phyloP scores from a whole-genome alignment of 2,329 filamentous ascomycete genomes.

The Fusarium nisikadoi region DNA sequence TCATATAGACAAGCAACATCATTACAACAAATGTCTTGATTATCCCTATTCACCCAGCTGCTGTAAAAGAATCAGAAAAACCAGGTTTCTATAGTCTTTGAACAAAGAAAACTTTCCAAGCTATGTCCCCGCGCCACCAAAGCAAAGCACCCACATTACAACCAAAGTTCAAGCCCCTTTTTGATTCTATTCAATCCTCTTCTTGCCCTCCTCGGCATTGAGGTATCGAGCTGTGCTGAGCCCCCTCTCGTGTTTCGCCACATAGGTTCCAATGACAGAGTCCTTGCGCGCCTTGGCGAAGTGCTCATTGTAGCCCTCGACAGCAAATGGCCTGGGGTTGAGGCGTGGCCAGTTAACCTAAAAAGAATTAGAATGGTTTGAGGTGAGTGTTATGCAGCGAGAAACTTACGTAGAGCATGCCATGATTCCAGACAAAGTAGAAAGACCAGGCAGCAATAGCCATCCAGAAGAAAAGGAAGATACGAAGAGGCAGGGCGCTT shows the following conservation, averaged over 20 bases:
- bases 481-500: conserved; percentile 79
- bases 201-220: conserved; percentile 96
- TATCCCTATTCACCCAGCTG: conserved; percentile 1
- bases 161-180: conserved; percentile 11
- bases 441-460: conserved; percentile 75
- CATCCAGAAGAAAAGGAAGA: conserved; percentile 85
- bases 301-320: conserved; percentile 89
- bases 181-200: conserved; percentile 82
- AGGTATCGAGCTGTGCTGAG: conserved; percentile 84
- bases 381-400: background rate
- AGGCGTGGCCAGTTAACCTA: conserved; percentile 99
- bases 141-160: conserved; percentile 17
- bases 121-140: conserved; percentile 5
- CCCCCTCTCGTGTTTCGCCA: conserved; percentile 78
- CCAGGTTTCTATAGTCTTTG: conserved; percentile 16
- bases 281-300: conserved; percentile 85
- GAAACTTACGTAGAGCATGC: conserved; percentile 91
- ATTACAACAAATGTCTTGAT: conserved; percentile 33
- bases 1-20: conserved; percentile 26
- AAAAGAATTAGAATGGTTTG: conserved; percentile 18
- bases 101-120: conserved; percentile 8
- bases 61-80: conserved; percentile 9
- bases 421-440: conserved; percentile 83
- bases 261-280: conserved; percentile 78
- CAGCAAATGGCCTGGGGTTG: conserved; percentile 85